Evolutionary conservation across 768 basidiomycete species (phyloP).

Genomic region (Amanita pseudoporphyria): DNA sequence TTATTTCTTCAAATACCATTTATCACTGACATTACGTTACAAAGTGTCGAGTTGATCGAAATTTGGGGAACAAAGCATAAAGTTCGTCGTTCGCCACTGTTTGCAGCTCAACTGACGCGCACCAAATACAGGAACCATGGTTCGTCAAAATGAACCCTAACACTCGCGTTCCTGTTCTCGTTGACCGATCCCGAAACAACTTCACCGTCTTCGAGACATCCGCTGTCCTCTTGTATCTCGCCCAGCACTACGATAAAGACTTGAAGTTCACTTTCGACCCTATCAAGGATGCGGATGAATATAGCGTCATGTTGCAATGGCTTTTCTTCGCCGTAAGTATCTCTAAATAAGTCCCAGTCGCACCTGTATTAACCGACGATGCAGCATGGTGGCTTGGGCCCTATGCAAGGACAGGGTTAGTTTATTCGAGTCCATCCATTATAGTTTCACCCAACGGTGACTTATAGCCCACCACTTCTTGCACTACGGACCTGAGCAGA

Average conservation of each 20-base stretch:
- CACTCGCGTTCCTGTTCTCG: slow-evolving; percentile 59
- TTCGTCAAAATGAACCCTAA: slow-evolving; percentile 70
- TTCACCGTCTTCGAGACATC: slow-evolving; percentile 70
- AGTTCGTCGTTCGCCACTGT: background rate
- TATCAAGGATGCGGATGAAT: slow-evolving; percentile 40
- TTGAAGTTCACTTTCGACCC: slow-evolving; percentile 59
- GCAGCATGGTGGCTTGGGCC: slow-evolving; percentile 76
- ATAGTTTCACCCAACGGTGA: background rate
- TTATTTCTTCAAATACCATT: background rate
- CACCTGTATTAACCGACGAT: background rate
- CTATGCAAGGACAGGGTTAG: slow-evolving; percentile 71
- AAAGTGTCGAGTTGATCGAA: slow-evolving; percentile 15
- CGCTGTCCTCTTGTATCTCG: slow-evolving; percentile 75
- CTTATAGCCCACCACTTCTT: background rate
- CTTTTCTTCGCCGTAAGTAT: slow-evolving; percentile 67
- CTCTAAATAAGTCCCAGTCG: background rate
- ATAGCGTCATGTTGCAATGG: slow-evolving; percentile 76
- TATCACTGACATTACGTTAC: background rate
- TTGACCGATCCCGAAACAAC: slow-evolving; percentile 50
- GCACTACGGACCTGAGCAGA: background rate
- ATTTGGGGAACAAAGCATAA: slow-evolving; percentile 36
- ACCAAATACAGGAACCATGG: slow-evolving; percentile 47
- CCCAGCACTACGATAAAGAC: slow-evolving; percentile 72
- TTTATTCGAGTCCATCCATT: background rate
- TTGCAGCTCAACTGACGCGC: background rate